These are phyloP conservation scores for Globisporangium alternatum DNA, from an alignment of 352 stramenopile species.

Conservation along the genomic window DNA sequence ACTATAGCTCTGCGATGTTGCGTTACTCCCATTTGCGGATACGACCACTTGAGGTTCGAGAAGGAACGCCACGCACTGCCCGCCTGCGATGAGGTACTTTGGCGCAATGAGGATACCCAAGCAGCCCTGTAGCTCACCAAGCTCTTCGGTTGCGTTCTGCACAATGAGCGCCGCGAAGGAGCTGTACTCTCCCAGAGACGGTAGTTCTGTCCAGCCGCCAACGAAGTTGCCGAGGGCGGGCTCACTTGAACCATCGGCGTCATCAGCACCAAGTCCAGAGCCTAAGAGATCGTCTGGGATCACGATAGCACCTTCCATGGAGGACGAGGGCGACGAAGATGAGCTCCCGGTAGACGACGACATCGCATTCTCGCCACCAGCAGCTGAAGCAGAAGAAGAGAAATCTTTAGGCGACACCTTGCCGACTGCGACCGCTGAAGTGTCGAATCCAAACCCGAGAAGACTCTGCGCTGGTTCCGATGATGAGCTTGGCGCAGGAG, in stretches of 20 bases:
- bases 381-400: neutral
- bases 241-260: neutral
- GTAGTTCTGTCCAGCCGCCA: slow-evolving; percentile 4
- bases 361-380: neutral
- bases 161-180: slow-evolving; percentile 10
- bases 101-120: slow-evolving; percentile 12
- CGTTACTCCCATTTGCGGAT: neutral
- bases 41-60: neutral
- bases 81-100: slow-evolving; percentile 7
- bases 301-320: neutral
- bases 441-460: neutral
- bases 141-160: slow-evolving; percentile 10
- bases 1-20: neutral
- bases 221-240: neutral
- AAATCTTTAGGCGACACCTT: neutral
- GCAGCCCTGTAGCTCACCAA: slow-evolving; percentile 9
- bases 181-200: slow-evolving; percentile 9
- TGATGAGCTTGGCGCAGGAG: neutral
- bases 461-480: neutral
- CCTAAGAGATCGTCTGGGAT: neutral
- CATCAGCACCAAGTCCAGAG: neutral
- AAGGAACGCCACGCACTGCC: neutral
- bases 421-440: neutral
- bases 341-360: neutral
- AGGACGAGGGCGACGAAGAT: neutral